Conservation (phyloP, 352 stramenopile genomes). For the Phytophthora constricta region DNA sequence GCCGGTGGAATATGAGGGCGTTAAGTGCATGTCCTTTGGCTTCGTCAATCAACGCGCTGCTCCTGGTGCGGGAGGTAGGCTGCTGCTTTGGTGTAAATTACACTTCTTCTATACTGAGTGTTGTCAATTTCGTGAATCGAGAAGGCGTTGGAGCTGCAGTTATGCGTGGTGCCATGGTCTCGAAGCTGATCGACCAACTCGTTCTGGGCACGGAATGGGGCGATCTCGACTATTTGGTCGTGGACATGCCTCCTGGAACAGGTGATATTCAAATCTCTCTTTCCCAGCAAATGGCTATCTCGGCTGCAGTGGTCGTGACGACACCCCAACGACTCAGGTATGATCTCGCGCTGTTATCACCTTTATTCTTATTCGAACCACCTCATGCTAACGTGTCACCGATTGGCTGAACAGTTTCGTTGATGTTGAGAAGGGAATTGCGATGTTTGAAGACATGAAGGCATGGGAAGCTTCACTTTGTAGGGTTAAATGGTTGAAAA, state of each 20-base stretch:
- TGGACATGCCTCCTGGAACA: constrained; percentile 99
- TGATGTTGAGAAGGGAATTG: constrained; percentile 98
- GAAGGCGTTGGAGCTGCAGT: constrained; percentile 87
- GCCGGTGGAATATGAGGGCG: constrained; percentile 86
- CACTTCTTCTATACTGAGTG: constrained; percentile 9
- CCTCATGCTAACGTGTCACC: constrained; percentile 1
- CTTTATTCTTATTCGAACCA: neutral
- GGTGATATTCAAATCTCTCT: constrained; percentile 99
- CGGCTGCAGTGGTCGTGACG: constrained; percentile 98
- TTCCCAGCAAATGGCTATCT: constrained; percentile 97
- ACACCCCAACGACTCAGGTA: constrained; percentile 97
- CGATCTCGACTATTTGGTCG: constrained; percentile 99
- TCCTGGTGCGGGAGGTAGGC: constrained; percentile 68
- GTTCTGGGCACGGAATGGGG: constrained; percentile 97
- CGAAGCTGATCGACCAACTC: constrained; percentile 97
- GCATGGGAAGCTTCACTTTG: constrained; percentile 17
- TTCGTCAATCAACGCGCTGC: constrained; percentile 91
- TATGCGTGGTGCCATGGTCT: constrained; percentile 98
- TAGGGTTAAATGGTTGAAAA: neutral
- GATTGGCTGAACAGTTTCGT: constrained; percentile 83
- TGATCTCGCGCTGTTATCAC: neutral
- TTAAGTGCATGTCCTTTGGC: constrained; percentile 94
- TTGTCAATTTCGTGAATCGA: constrained; percentile 2
- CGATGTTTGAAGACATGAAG: constrained; percentile 98
- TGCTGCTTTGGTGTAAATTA: neutral